These are phyloP conservation scores for Hemileia vastatrix DNA, from an alignment of 1,284 basidiomycete genomes.

Conservation along the genomic window DNA sequence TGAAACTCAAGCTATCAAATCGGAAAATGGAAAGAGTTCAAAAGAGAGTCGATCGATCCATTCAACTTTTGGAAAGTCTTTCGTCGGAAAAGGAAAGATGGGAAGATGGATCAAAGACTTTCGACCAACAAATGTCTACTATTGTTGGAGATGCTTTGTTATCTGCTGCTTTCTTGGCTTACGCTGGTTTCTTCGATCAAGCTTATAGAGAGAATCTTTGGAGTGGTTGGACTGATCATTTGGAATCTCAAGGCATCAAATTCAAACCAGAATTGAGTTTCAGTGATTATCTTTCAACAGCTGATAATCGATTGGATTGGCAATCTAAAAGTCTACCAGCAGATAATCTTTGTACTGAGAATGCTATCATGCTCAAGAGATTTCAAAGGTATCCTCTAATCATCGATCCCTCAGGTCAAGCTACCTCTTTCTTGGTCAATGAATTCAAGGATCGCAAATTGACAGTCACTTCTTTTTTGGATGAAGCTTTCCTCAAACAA, in stretches of 20 bases:
- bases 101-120: slow-evolving; percentile 39
- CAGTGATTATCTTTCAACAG: slow-evolving; percentile 39
- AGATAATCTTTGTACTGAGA: slow-evolving; percentile 40
- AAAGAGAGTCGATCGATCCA: slow-evolving; percentile 39
- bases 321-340: slow-evolving; percentile 36
- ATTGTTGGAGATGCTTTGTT: slow-evolving; percentile 41
- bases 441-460: slow-evolving; percentile 38
- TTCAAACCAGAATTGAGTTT: slow-evolving; percentile 38
- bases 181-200: slow-evolving; percentile 44
- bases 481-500: slow-evolving; percentile 41
- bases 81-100: slow-evolving; percentile 41
- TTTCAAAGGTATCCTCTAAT: slow-evolving; percentile 41
- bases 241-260: slow-evolving; percentile 33
- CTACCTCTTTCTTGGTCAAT: slow-evolving; percentile 36
- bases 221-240: slow-evolving; percentile 36
- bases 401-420: slow-evolving; percentile 42
- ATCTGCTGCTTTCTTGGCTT: slow-evolving; percentile 41
- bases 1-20: slow-evolving; percentile 43
- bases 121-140: slow-evolving; percentile 42
- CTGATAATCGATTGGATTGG: slow-evolving; percentile 41
- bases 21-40: slow-evolving; percentile 42
- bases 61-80: slow-evolving; percentile 42
- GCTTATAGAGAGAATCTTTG: slow-evolving; percentile 41
- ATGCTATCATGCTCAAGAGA: slow-evolving; percentile 43
- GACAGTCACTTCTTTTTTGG: slow-evolving; percentile 39